These are phyloP conservation scores for Calonectria hawksworthii DNA, from an alignment of 2,329 filamentous ascomycete genomes.

Conservation along the genomic window DNA sequence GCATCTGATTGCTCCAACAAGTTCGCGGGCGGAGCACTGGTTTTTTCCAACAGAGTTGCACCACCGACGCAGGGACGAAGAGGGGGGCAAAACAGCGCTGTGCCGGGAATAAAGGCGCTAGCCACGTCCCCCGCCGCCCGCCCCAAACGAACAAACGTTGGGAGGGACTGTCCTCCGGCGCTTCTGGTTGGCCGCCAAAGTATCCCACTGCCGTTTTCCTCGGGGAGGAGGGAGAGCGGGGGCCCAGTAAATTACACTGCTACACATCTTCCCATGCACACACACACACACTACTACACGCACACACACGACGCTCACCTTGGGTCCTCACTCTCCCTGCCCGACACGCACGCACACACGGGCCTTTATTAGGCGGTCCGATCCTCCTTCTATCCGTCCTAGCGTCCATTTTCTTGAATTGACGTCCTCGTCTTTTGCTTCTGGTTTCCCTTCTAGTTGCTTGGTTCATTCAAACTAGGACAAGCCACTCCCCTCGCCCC, in stretches of 20 bases:
- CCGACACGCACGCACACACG: not conserved
- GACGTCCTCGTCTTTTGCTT: not conserved
- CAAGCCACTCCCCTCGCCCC: not conserved
- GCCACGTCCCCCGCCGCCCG: not conserved
- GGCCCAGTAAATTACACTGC: conserved; percentile 5
- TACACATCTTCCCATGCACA: not conserved
- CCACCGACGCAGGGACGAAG: not conserved
- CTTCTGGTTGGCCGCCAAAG: conserved; percentile 28
- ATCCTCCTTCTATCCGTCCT: not conserved
- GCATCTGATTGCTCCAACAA: conserved; percentile 11
- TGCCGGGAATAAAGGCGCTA: not conserved
- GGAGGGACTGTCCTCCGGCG: not conserved
- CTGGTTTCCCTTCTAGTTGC: not conserved
- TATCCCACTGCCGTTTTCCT: conserved; percentile 38
- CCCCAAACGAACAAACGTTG: conserved; percentile 7
- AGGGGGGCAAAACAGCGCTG: not conserved
- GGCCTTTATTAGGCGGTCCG: not conserved
- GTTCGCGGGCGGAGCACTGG: not conserved
- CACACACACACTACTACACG: not conserved
- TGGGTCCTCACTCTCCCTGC: not conserved
- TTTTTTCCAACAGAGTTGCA: not conserved
- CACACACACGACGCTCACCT: not conserved
- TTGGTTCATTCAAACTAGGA: not conserved
- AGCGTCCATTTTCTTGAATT: not conserved
- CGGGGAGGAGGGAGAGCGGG: not conserved